These are phyloP conservation scores for Tolypocladium cylindrosporum DNA, from an alignment of 2,329 filamentous ascomycete genomes.

Conservation along the genomic window DNA sequence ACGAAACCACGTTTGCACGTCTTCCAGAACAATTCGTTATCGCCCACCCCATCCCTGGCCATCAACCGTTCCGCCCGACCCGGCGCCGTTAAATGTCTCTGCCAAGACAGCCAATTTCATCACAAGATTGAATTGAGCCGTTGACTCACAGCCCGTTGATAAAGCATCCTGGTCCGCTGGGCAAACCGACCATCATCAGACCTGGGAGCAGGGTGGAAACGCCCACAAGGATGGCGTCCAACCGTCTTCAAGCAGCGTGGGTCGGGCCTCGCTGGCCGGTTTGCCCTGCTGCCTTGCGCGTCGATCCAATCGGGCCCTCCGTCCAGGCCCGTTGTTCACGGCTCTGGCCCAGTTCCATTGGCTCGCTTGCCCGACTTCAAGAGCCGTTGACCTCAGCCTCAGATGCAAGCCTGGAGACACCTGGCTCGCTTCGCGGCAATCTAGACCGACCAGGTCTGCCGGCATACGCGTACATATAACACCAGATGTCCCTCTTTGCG, in stretches of 20 bases:
- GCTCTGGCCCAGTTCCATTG: neutral
- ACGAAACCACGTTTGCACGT: neutral
- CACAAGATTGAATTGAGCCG: neutral
- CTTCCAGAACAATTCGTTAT: neutral
- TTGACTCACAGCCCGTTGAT: neutral
- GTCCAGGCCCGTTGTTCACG: neutral
- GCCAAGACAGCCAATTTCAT: neutral
- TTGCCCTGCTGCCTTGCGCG: neutral
- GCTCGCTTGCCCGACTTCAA: neutral
- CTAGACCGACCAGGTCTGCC: neutral
- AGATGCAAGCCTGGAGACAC: neutral
- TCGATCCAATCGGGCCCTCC: conserved; percentile 3
- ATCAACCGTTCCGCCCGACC: neutral
- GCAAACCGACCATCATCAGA: neutral
- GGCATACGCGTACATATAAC: neutral
- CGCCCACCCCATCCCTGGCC: neutral
- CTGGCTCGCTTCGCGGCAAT: neutral
- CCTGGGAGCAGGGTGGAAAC: neutral
- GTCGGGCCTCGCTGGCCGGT: neutral
- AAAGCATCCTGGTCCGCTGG: neutral
- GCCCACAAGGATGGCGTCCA: neutral
- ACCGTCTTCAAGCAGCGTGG: neutral
- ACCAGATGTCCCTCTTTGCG: neutral
- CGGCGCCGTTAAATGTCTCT: neutral
- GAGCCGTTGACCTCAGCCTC: conserved; percentile 3